Evolutionary conservation across 257 asterid species (phyloP).

Genomic region (Lithospermum erythrorhizon): DNA sequence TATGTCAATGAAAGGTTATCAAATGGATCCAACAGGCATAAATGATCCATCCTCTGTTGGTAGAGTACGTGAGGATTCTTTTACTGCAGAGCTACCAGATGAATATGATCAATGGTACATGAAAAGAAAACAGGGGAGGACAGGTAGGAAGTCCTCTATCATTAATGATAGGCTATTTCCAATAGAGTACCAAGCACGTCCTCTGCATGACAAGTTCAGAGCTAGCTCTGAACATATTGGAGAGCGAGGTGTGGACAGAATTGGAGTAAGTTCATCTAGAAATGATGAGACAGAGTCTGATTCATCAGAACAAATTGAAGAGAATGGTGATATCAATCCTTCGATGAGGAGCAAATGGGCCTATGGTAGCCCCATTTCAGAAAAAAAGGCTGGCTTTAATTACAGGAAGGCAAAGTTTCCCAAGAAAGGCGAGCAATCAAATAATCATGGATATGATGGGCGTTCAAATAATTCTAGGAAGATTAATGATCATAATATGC

Average conservation of each 20-base stretch:
- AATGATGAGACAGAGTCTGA: slow-evolving; percentile 92
- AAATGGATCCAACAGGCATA: slow-evolving; percentile 37
- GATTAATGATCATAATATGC: slow-evolving; percentile 31
- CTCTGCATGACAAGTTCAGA: slow-evolving; percentile 37
- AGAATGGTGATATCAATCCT: slow-evolving; percentile 70
- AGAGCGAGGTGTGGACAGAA: slow-evolving; percentile 32
- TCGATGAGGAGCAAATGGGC: slow-evolving; percentile 97
- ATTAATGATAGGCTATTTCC: slow-evolving; percentile 37
- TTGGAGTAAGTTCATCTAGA: slow-evolving; percentile 29
- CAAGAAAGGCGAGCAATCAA: slow-evolving; percentile 42
- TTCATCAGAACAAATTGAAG: slow-evolving; percentile 72
- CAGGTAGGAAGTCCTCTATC: slow-evolving; percentile 42
- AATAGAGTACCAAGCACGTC: slow-evolving; percentile 32
- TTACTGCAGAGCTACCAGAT: slow-evolving; percentile 37
- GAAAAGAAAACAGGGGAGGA: slow-evolving; percentile 53
- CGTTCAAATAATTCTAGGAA: slow-evolving; percentile 29
- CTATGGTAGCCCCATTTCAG: slow-evolving; percentile 60
- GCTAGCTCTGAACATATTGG: slow-evolving; percentile 37
- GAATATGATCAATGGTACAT: slow-evolving; percentile 37
- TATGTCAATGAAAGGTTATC: slow-evolving; percentile 45
- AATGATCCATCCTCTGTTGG: slow-evolving; percentile 44
- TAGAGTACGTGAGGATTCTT: slow-evolving; percentile 34
- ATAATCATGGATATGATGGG: slow-evolving; percentile 38
- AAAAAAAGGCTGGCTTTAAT: slow-evolving; percentile 32
- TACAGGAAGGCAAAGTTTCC: slow-evolving; percentile 35